phyloP scores from a whole-genome alignment of 1,284 basidiomycete species.

The Cryptococcus amylolentus region DNA sequence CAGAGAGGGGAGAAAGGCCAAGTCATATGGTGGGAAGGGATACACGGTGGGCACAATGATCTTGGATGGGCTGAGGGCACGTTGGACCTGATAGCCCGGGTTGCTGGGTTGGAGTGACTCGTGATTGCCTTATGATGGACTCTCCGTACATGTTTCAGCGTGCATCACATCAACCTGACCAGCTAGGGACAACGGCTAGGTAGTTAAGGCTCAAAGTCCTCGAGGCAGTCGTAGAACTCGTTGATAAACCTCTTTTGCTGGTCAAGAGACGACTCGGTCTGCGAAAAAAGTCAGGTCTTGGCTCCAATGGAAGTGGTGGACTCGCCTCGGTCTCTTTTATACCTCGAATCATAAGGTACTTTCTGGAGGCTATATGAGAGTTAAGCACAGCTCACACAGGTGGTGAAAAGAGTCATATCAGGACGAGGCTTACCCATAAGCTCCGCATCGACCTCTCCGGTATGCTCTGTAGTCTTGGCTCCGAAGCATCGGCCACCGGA shows the following conservation, averaged over 20 bases:
- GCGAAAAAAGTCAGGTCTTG: background rate
- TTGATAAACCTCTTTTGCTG: slow-evolving; percentile 74
- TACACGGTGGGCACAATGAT: slow-evolving; percentile 39
- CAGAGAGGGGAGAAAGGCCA: slow-evolving; percentile 10
- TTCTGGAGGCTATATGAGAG: slow-evolving; percentile 61
- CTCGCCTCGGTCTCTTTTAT: slow-evolving; percentile 34
- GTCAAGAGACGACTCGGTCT: slow-evolving; percentile 61
- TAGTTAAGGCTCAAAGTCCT: slow-evolving; percentile 60
- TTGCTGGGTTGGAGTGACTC: slow-evolving; percentile 13
- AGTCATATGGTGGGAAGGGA: slow-evolving; percentile 40
- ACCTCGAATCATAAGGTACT: slow-evolving; percentile 70
- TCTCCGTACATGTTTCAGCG: background rate
- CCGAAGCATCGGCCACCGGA: slow-evolving; percentile 77
- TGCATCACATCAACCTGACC: background rate
- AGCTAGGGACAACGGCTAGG: background rate
- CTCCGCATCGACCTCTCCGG: slow-evolving; percentile 59
- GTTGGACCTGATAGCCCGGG: slow-evolving; percentile 37
- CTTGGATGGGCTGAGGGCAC: slow-evolving; percentile 45
- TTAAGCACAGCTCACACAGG: background rate
- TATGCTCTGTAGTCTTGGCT: slow-evolving; percentile 56
- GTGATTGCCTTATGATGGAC: slow-evolving; percentile 2
- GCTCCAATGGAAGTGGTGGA: background rate
- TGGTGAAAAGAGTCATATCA: background rate
- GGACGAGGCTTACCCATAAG: slow-evolving; percentile 54
- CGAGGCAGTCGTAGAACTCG: slow-evolving; percentile 78